A percentile compares a stretch with the other conserved stretches of the same genome.
Conservation (phyloP, 495 filamentous ascomycete species). For the Penicillium chermesinum region DNA sequence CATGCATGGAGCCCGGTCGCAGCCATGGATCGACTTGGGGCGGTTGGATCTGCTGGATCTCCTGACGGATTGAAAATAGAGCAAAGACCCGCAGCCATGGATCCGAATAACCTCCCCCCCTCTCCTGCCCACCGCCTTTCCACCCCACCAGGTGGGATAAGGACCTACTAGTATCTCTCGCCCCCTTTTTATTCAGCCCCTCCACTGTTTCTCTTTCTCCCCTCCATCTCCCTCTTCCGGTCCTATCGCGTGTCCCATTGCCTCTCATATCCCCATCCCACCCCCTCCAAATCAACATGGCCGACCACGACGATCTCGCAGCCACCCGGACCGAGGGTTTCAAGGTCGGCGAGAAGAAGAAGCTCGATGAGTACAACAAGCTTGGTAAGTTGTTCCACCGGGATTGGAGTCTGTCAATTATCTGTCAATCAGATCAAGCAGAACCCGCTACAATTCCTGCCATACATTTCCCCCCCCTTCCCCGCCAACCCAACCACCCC, state of each 20-base stretch:
- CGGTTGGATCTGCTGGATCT: neutral
- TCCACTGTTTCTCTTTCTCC: neutral
- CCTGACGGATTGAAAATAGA: neutral
- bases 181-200: conserved; percentile 5
- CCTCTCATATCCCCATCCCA: neutral
- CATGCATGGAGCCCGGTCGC: neutral
- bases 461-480: conserved; percentile 1
- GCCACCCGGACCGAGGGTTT: conserved; percentile 88
- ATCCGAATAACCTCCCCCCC: conserved; percentile 31
- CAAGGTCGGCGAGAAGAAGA: conserved; percentile 98
- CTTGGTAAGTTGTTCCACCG: conserved; percentile 61
- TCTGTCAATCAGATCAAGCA: too few relatives aligned
- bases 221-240: conserved; percentile 1
- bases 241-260: neutral
- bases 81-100: neutral
- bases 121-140: conserved; percentile 46
- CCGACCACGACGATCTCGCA: conserved; percentile 72
- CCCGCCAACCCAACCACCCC: neutral
- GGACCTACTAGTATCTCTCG: conserved; percentile 5
- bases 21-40: neutral
- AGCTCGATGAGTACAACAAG: conserved; percentile 82
- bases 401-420: too few relatives aligned
- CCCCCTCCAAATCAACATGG: conserved; percentile 48
- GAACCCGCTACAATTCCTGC: too few relatives aligned
- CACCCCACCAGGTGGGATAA: conserved; percentile 30